Conservation (phyloP, 371 early-diverging fungal species). For the Lichtheimia ornata region DNA sequence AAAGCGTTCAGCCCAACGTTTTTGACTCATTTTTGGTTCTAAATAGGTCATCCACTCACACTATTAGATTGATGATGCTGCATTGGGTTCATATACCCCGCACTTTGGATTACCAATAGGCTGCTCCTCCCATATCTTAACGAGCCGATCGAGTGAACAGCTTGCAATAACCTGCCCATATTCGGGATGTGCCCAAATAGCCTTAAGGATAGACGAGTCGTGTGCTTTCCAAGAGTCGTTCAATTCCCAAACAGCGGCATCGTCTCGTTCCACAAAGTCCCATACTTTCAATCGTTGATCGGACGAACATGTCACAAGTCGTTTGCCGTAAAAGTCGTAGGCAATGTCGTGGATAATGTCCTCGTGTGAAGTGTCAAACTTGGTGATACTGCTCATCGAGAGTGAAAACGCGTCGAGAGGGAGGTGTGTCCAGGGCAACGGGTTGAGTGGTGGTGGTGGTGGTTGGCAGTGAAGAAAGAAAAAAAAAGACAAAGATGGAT, state of each 20-base stretch:
- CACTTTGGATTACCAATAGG: conserved; percentile 60
- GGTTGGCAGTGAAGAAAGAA: too few relatives aligned
- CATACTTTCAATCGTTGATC: conserved; percentile 93
- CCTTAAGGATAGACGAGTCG: conserved; percentile 83
- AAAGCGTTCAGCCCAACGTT: conserved; percentile 70
- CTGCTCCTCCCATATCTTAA: conserved; percentile 91
- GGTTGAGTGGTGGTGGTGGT: too few relatives aligned
- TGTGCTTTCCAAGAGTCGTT: conserved; percentile 91
- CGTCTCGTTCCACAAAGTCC: conserved; percentile 69
- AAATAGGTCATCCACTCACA: not conserved
- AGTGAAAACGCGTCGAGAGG: too few relatives aligned
- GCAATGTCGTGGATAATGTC: conserved; percentile 92
- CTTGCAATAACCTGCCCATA: conserved; percentile 91
- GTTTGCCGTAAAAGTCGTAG: conserved; percentile 91
- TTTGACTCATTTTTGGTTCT: conserved; percentile 70
- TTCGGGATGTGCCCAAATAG: conserved; percentile 92
- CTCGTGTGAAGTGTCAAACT: conserved; percentile 82
- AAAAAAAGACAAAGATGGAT: too few relatives aligned
- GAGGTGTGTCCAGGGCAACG: too few relatives aligned
- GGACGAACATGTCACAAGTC: conserved; percentile 88
- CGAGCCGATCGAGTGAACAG: conserved; percentile 89
- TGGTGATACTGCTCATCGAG: conserved; percentile 38
- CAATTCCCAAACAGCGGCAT: conserved; percentile 75
- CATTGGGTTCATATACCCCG: too few relatives aligned
- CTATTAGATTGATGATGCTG: too few relatives aligned